A percentile compares a stretch with the other conserved stretches of the same genome.
Conservation (phyloP, 2,329 filamentous ascomycete species). For the Talaromyces sp. region DNA sequence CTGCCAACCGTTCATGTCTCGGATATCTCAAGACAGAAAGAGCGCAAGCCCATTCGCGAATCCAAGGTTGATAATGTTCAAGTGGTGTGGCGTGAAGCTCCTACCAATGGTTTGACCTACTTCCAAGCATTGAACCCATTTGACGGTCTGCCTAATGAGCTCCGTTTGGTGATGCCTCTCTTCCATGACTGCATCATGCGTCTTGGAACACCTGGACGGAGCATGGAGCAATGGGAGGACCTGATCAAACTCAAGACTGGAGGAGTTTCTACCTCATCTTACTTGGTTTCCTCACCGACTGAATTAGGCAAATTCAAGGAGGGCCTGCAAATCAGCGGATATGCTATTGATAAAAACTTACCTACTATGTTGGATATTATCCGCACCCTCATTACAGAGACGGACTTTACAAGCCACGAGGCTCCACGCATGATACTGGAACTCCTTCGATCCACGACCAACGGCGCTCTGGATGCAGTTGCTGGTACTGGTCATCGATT, state of each 20-base stretch:
- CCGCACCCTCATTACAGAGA: constrained; percentile 75
- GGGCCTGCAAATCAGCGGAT: constrained; percentile 79
- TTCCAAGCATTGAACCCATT: constrained; percentile 85
- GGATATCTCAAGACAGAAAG: constrained; percentile 79
- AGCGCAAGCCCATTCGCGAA: constrained; percentile 65
- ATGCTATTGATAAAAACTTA: constrained; percentile 84
- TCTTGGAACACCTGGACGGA: constrained; percentile 79
- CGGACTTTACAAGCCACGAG: constrained; percentile 80
- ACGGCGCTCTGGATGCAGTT: constrained; percentile 86
- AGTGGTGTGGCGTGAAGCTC: constrained; percentile 86
- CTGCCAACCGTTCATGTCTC: constrained; percentile 82
- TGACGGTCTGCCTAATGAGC: constrained; percentile 74
- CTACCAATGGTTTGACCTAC: constrained; percentile 94
- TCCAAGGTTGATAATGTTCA: constrained; percentile 60
- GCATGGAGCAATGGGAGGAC: constrained; percentile 94
- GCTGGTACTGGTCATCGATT: constrained; percentile 86
- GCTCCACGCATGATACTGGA: constrained; percentile 80
- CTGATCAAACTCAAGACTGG: constrained; percentile 95
- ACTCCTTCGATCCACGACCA: constrained; percentile 79
- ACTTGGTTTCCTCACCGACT: constrained; percentile 73
- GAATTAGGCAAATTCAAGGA: constrained; percentile 70
- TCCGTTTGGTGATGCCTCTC: constrained; percentile 78
- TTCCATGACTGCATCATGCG: constrained; percentile 93
- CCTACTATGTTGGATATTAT: constrained; percentile 87
- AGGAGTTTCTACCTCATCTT: constrained; percentile 79